A percentile compares a stretch with the other conserved stretches of the same genome.
Conservation (phyloP, 2,329 filamentous ascomycete genomes). For the Exophiala alcalophila region DNA sequence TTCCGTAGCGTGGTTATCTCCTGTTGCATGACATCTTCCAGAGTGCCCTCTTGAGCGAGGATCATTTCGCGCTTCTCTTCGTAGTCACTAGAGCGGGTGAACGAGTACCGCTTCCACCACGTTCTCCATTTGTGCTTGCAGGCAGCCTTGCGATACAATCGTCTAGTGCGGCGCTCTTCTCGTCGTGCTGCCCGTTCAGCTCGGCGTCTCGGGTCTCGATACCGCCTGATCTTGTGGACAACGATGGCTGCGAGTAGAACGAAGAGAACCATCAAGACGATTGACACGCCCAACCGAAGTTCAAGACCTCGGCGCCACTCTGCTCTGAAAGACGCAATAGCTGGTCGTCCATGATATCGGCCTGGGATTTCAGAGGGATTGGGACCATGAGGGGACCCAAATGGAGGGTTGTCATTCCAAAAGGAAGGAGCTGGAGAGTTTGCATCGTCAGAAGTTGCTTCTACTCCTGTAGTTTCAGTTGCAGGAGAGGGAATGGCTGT, state of each 20-base stretch:
- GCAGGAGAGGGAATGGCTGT: no score
- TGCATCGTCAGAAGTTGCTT: no score
- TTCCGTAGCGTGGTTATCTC: conserved; percentile 52
- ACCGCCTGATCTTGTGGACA: conserved; percentile 46
- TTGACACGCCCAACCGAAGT: conserved; percentile 17
- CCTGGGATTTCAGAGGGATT: no score
- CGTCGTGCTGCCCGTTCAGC: conserved; percentile 53
- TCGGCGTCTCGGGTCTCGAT: conserved; percentile 49
- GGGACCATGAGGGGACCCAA: conserved; percentile 4
- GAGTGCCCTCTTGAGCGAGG: conserved; percentile 45
- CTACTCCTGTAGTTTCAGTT: no score
- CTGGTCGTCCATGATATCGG: neutral
- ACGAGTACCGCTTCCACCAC: conserved; percentile 47
- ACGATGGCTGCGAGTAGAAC: conserved; percentile 45
- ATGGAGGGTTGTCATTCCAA: conserved; percentile 4
- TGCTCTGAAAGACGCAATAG: neutral
- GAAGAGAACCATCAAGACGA: conserved; percentile 39
- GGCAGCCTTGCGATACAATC: conserved; percentile 54
- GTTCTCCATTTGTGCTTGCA: conserved; percentile 50
- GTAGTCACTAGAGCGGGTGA: conserved; percentile 41
- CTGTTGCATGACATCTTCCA: conserved; percentile 46
- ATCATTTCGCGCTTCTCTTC: conserved; percentile 53
- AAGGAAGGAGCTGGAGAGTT: no score
- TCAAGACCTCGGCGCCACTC: conserved; percentile 4
- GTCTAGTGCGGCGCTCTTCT: conserved; percentile 53